Percentiles rank a stretch among this genome's conserved stretches.
Conservation (phyloP, 2,329 filamentous ascomycete genomes). For the Penicillium corylophilum region DNA sequence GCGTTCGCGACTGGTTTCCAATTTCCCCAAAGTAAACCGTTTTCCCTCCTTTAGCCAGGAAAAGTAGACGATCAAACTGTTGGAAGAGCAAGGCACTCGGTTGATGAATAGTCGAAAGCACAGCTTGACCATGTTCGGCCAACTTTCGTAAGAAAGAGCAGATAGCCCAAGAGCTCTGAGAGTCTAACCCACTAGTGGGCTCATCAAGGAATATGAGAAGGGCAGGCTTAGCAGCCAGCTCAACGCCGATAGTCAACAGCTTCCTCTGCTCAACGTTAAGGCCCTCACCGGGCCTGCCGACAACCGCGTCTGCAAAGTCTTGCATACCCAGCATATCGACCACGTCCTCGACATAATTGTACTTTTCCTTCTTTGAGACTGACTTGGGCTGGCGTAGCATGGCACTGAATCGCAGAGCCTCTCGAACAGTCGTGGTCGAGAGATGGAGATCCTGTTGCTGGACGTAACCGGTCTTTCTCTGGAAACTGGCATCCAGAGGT, state of each 20-base stretch:
- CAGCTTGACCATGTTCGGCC: conserved; percentile 79
- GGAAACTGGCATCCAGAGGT: conserved; percentile 57
- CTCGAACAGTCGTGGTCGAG: conserved; percentile 78
- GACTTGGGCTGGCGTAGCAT: conserved; percentile 75
- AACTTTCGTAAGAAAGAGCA: conserved; percentile 82
- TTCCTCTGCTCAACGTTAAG: conserved; percentile 62
- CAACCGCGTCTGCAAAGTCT: conserved; percentile 80
- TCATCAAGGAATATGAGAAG: conserved; percentile 88
- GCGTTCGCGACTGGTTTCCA: conserved; percentile 55
- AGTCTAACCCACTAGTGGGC: conserved; percentile 86
- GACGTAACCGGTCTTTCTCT: conserved; percentile 66
- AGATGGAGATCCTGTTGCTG: conserved; percentile 77
- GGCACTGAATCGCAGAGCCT: conserved; percentile 81
- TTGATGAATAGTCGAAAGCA: conserved; percentile 92
- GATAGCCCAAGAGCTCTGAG: conserved; percentile 87
- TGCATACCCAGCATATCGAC: conserved; percentile 88
- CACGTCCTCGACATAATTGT: conserved; percentile 74
- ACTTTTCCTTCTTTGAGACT: conserved; percentile 69
- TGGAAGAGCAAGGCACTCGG: conserved; percentile 92
- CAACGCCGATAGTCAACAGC: conserved; percentile 85
- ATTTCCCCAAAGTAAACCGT: conserved; percentile 68
- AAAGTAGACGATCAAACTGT: conserved; percentile 65
- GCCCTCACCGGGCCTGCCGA: conserved; percentile 80
- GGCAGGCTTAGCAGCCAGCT: conserved; percentile 83
- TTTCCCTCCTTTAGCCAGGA: conserved; percentile 62